Evolutionary conservation across 2,329 filamentous ascomycete species (phyloP).

Genomic region (Huntiella omanensis): DNA sequence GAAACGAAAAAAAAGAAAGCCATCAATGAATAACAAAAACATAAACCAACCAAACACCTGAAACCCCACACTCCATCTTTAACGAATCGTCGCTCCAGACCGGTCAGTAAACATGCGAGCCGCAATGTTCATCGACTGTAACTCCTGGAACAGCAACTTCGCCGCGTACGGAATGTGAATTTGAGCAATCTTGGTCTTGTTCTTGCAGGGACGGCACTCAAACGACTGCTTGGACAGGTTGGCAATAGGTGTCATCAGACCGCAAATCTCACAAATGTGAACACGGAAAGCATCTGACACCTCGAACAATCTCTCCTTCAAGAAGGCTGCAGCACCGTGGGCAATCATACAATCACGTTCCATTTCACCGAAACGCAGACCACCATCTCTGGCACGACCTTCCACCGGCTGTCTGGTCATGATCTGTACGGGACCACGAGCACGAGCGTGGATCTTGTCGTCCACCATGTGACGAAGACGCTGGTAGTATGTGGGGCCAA

Average conservation of each 20-base stretch:
- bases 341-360: slow-evolving; percentile 99
- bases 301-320: slow-evolving; percentile 94
- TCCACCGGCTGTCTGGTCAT: slow-evolving; percentile 94
- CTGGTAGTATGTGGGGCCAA: slow-evolving; percentile 97
- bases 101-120: slow-evolving; percentile 89
- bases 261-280: slow-evolving; percentile 96
- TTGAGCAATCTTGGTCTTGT: slow-evolving; percentile 97
- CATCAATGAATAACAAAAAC: not conserved
- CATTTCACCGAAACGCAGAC: slow-evolving; percentile 99
- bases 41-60: not conserved
- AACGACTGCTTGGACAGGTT: slow-evolving; percentile 92
- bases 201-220: slow-evolving; percentile 93
- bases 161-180: slow-evolving; percentile 96
- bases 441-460: slow-evolving; percentile 99
- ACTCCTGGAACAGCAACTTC: slow-evolving; percentile 94
- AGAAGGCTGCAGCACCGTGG: slow-evolving; percentile 89
- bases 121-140: slow-evolving; percentile 96
- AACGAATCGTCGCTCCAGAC: slow-evolving; percentile 55
- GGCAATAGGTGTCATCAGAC: slow-evolving; percentile 95
- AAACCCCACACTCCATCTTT: not conserved
- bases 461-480: slow-evolving; percentile 98
- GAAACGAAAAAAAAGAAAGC: not conserved
- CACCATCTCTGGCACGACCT: slow-evolving; percentile 93
- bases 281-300: slow-evolving; percentile 96
- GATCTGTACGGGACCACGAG: slow-evolving; percentile 89